Percentiles rank a stretch among this genome's conserved stretches.
phyloP scores from a whole-genome alignment of 352 stramenopile species.

The Phytopythium boreale region DNA sequence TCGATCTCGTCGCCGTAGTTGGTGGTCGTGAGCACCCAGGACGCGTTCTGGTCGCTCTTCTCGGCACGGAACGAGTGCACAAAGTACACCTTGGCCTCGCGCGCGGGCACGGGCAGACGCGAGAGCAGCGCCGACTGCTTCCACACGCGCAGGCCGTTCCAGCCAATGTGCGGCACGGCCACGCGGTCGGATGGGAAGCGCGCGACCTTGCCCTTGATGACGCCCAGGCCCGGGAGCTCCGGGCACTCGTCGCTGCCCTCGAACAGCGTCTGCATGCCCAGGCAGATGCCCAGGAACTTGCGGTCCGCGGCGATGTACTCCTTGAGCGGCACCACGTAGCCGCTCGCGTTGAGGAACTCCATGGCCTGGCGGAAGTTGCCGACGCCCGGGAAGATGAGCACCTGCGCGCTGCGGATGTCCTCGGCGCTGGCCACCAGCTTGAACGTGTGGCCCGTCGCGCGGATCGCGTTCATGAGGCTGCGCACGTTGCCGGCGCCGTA shows the following conservation, averaged over 20 bases:
- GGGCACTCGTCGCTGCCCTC: slow-evolving; percentile 94
- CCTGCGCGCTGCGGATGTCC: slow-evolving; percentile 89
- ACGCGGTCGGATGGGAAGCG: slow-evolving; percentile 83
- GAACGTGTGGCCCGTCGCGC: slow-evolving; percentile 83
- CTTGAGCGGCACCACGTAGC: slow-evolving; percentile 87
- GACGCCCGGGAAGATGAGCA: slow-evolving; percentile 86
- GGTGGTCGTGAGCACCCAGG: slow-evolving; percentile 94
- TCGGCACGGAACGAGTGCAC: slow-evolving; percentile 95
- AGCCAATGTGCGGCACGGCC: slow-evolving; percentile 96
- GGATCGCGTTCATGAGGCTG: slow-evolving; percentile 96
- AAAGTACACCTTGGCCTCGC: slow-evolving; percentile 91
- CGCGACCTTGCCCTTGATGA: slow-evolving; percentile 92
- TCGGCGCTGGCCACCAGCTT: slow-evolving; percentile 84
- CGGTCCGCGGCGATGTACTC: slow-evolving; percentile 85
- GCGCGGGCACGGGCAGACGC: slow-evolving; percentile 29
- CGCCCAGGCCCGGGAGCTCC: slow-evolving; percentile 84
- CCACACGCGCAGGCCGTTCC: slow-evolving; percentile 93
- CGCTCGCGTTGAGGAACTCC: slow-evolving; percentile 88
- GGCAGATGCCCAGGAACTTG: slow-evolving; percentile 97
- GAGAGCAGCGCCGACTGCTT: slow-evolving; percentile 82
- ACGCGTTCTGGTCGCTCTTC: slow-evolving; percentile 69
- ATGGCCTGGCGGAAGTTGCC: slow-evolving; percentile 89
- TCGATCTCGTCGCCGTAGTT: slow-evolving; percentile 90
- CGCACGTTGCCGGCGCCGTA: slow-evolving; percentile 99
- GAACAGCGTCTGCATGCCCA: slow-evolving; percentile 99